Evolutionary conservation across 2,329 filamentous ascomycete genomes (phyloP).

Genomic region (Apiospora aurea): DNA sequence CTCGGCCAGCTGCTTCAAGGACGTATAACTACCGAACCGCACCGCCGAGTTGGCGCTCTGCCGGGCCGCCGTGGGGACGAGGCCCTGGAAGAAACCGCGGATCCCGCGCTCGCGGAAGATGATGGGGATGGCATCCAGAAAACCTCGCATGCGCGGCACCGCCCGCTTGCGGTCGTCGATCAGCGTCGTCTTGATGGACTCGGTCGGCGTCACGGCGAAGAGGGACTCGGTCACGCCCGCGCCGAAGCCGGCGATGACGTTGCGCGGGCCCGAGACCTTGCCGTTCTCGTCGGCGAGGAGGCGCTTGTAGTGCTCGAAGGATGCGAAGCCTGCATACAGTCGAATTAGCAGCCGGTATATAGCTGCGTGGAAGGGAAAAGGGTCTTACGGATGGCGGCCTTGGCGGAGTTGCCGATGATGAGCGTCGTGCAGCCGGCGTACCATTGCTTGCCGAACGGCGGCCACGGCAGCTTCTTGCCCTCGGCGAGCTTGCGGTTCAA

Average conservation of each 20-base stretch:
- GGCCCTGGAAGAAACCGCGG: conserved; percentile 94
- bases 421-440: conserved; percentile 97
- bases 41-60: conserved; percentile 95
- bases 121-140: conserved; percentile 86
- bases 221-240: conserved; percentile 94
- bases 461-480: conserved; percentile 90
- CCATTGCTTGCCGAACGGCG: conserved; percentile 92
- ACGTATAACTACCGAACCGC: conserved; percentile 90
- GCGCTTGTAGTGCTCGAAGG: conserved; percentile 93
- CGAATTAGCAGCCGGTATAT: not conserved
- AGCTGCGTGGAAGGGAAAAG: not conserved
- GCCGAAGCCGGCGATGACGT: conserved; percentile 91
- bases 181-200: conserved; percentile 98
- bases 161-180: conserved; percentile 93
- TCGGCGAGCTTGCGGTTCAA: conserved; percentile 85
- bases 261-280: conserved; percentile 87
- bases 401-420: conserved; percentile 95
- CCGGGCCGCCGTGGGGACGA: conserved; percentile 91
- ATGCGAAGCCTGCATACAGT: conserved; percentile 77
- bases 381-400: conserved; percentile 87
- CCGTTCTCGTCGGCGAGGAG: conserved; percentile 83
- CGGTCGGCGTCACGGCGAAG: conserved; percentile 93
- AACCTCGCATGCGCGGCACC: conserved; percentile 88
- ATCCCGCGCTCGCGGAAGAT: conserved; percentile 89
- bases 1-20: conserved; percentile 87